Base-by-base conservation (phyloP, 2,329 filamentous ascomycete species). In the Aspergillus sp. region DNA sequence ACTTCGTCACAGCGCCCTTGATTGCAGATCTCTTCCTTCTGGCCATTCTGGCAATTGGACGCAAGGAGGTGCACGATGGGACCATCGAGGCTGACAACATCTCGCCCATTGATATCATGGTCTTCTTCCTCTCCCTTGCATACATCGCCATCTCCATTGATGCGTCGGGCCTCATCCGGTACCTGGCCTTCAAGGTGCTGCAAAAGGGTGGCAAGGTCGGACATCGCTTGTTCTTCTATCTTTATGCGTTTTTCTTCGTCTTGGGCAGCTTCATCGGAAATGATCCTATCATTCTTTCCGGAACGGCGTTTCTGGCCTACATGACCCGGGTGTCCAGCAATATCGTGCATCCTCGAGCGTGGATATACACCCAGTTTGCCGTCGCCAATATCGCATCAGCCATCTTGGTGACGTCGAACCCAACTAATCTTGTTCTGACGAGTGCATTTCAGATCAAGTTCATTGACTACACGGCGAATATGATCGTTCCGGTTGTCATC, bases 71-170 rank as follows among this genome's bases (percentile, higher is more conserved):
- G 0, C 77, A 82, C n/a, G 88, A 84, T 65, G 89, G 88, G 2
- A 90, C 85, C 0, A 71, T 89, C 7, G 88, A 88, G 0, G 79
- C 86, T 1, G 76, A 89, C 64, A 78, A 86, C 66, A 91, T 91
- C 63, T 79, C 79, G 2, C 88, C 88, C 0, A 81, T 89, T 63
- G 87, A 91, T 59, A 90, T 90, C 60, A 90, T 91, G 86, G 75
- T 80, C 15, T 91, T 91, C 74, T 91, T 91, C 74, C 77, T 91
- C 44, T 89, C 87, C 0, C 70, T 90, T 44, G 88, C 89, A 3
- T 91, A 91, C 65, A 90, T 91, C 58, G 88, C 89, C 47, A 90
- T 91, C 46, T 90, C 88, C 0, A 89, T 91, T 58, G 89, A 91
- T 62, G 88, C 89, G 2, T 90, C 88, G 0, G 89, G 89, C 3